phyloP scores from a whole-genome alignment of 768 basidiomycete species.

The Boletus fagicola region DNA sequence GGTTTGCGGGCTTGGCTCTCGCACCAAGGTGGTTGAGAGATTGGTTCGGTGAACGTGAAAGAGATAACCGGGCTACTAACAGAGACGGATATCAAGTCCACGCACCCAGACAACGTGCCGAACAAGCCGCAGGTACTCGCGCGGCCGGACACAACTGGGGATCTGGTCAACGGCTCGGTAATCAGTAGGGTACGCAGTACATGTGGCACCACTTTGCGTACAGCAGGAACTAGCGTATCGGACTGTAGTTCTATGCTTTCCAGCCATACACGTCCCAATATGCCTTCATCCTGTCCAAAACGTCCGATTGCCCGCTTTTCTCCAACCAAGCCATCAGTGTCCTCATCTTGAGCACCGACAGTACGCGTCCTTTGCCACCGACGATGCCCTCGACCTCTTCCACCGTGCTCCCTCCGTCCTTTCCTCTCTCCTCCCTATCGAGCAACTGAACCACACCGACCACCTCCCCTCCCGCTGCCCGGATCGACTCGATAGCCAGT shows the following conservation, averaged over 20 bases:
- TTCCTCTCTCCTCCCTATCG: constrained; percentile 56
- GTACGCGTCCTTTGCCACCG: constrained; percentile 64
- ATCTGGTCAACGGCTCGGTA: constrained; percentile 49
- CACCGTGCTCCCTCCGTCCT: constrained; percentile 63
- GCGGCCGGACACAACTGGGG: constrained; percentile 51
- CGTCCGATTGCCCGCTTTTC: constrained; percentile 58
- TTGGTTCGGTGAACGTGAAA: constrained; percentile 43
- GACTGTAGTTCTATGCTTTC: constrained; percentile 19
- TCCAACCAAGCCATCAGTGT: constrained; percentile 85
- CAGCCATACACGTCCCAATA: constrained; percentile 47
- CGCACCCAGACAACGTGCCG: constrained; percentile 46
- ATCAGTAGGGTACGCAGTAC: constrained; percentile 5
- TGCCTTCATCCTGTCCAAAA: constrained; percentile 67
- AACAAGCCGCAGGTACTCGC: constrained; percentile 15
- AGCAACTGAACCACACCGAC: constrained; percentile 87
- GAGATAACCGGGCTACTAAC: constrained; percentile 34
- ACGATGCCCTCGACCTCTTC: constrained; percentile 76
- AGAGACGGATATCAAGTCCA: constrained; percentile 56
- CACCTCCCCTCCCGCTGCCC: constrained; percentile 67
- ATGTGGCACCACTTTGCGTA: not conserved
- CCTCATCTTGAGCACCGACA: constrained; percentile 78
- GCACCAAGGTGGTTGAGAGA: constrained; percentile 62
- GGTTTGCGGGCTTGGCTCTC: constrained; percentile 39
- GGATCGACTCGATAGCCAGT: constrained; percentile 74
- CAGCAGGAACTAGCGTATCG: not conserved